Evolutionary conservation across 768 basidiomycete species (phyloP), one percentile per base, ranked within the genome.

Genomic region (Suillus clintonianus): DNA sequence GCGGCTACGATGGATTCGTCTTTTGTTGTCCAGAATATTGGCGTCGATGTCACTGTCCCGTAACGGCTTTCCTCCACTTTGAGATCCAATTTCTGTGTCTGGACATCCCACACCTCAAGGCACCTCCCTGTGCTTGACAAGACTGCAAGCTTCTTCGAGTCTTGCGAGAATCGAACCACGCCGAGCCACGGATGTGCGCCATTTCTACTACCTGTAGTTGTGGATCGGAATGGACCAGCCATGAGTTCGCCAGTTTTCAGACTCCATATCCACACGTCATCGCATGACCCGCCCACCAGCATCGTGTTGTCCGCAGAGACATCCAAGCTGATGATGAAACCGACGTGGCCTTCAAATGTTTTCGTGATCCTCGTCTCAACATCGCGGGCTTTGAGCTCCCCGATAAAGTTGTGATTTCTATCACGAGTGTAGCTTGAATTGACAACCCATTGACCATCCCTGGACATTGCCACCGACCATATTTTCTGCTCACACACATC

Each of bases 261-360:
- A 7, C 13, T 30, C 36, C 43, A 64, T 13, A 64, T 34, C 24
- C 61, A 13, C 14, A 55, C 22, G 14, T 24, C 30, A 43, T 62
- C 61, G 11, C 51, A 3, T 9, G 53, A 67, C 13, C 56, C 65
- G 15, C 37, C 39, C 7, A 36, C 65, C 32, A 67, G 27, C 10
- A 42, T 43, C 11, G 2, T 58, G 7, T 57, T 41, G 41, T 67
- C 65, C 34, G 56, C 61, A 13, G 65, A 62, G 39, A 67, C 2
- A 14, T 34, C 53, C 2, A 34, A 13, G 19, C 53, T 14, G 4
- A 2, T 5, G 19, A 34, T 54, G 2, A 0, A 1, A 11, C 7
- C 0, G 0, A 11, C n/a, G 51, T 8, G 1, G 4, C 53, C n/a
- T 15, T 54, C 11, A 36, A 54, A 54, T 36, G n/a, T 36, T 54